Conservation (phyloP, 768 basidiomycete species). For the Neoboletus magnificus region DNA sequence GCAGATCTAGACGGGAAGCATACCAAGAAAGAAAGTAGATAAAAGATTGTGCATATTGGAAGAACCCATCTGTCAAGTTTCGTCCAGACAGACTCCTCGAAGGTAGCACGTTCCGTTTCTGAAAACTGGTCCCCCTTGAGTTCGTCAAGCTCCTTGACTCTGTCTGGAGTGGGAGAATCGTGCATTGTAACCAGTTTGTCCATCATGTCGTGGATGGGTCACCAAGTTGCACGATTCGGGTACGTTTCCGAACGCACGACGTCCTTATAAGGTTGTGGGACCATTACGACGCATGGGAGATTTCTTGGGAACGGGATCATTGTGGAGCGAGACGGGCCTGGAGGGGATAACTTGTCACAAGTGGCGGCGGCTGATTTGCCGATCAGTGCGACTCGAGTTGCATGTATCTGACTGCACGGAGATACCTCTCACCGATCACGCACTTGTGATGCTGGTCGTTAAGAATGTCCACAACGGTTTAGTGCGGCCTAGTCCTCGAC, state of each 20-base stretch:
- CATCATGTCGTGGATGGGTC: conserved; percentile 1
- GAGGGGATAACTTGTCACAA: background rate
- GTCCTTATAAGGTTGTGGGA: background rate
- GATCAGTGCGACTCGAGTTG: too few relatives aligned
- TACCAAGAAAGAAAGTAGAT: conserved; percentile 53
- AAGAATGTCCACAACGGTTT: background rate
- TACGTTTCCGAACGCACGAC: background rate
- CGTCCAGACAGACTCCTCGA: conserved; percentile 44
- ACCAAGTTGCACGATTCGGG: background rate
- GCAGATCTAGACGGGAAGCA: conserved; percentile 13
- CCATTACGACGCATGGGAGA: background rate
- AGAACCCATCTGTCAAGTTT: conserved; percentile 49
- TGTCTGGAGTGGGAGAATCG: background rate
- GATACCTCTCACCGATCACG: background rate
- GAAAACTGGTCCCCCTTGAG: conserved; percentile 9
- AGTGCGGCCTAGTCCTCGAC: background rate
- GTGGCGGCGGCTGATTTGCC: background rate
- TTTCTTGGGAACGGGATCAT: background rate
- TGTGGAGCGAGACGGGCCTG: background rate
- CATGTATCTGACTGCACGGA: background rate
- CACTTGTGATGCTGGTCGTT: background rate
- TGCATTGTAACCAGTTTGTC: conserved; percentile 1
- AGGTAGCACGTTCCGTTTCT: conserved; percentile 8
- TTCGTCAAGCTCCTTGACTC: conserved; percentile 6
- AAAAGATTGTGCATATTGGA: conserved; percentile 48